Evolutionary conservation across 2,329 filamentous ascomycete genomes (phyloP).

Genomic region (Aspergillus tanneri): DNA sequence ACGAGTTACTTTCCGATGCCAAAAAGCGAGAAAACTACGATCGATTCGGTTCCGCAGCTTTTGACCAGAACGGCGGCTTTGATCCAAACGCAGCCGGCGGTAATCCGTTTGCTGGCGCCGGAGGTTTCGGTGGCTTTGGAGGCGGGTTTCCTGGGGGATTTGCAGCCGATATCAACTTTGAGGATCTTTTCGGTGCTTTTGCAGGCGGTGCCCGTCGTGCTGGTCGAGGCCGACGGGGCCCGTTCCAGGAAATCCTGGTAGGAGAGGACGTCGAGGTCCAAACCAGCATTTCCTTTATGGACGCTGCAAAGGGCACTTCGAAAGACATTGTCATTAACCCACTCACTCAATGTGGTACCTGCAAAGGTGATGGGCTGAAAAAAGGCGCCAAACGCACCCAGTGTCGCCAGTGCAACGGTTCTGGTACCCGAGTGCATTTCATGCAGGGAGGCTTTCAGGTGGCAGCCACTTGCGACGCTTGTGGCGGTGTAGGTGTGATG

Average conservation of each 20-base stretch:
- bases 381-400: slow-evolving; percentile 68
- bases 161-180: slow-evolving; percentile 85
- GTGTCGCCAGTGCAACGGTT: slow-evolving; percentile 81
- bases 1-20: slow-evolving; percentile 88
- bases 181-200: slow-evolving; percentile 91
- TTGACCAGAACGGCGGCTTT: slow-evolving; percentile 69
- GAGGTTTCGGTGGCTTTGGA: slow-evolving; percentile 61
- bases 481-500: slow-evolving; percentile 72
- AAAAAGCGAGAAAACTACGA: slow-evolving; percentile 93
- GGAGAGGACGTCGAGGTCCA: slow-evolving; percentile 96
- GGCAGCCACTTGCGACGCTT: slow-evolving; percentile 80
- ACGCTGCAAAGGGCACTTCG: slow-evolving; percentile 84
- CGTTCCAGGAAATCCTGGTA: slow-evolving; percentile 81
- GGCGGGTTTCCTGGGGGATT: slow-evolving; percentile 61
- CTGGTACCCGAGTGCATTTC: slow-evolving; percentile 81
- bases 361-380: slow-evolving; percentile 81
- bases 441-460: slow-evolving; percentile 95
- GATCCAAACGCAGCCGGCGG: slow-evolving; percentile 64
- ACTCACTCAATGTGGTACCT: slow-evolving; percentile 76
- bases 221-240: slow-evolving; percentile 57
- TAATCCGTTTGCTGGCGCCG: slow-evolving; percentile 58
- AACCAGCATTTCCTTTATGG: slow-evolving; percentile 89
- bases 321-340: slow-evolving; percentile 89
- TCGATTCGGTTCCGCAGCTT: slow-evolving; percentile 79
- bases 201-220: slow-evolving; percentile 59